Conservation (phyloP, 768 basidiomycete genomes). For the Pleurotus pulmonarius region DNA sequence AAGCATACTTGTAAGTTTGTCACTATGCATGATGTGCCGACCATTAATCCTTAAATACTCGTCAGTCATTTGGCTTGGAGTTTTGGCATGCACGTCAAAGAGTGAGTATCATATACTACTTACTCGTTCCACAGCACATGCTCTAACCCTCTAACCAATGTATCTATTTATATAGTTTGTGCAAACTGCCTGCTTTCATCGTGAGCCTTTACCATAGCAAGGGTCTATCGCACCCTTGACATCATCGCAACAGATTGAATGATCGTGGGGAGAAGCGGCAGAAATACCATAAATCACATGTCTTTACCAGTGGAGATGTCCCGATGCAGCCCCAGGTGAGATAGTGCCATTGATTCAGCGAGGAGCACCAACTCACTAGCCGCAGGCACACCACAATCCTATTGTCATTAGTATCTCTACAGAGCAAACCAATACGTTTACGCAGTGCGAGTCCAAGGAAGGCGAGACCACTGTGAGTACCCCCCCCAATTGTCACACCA, state of each 20-base stretch:
- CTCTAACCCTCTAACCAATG: background rate
- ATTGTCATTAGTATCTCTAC: background rate
- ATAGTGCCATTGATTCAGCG: background rate
- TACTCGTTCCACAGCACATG: background rate
- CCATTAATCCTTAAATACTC: background rate
- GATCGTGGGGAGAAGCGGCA: background rate
- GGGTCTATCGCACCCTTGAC: background rate
- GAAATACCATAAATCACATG: background rate
- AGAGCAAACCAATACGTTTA: no score
- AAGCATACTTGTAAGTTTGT: background rate
- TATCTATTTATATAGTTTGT: background rate
- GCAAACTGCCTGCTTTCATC: background rate
- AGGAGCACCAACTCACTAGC: background rate
- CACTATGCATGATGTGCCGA: background rate
- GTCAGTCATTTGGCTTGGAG: background rate
- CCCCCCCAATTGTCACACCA: background rate
- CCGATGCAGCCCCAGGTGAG: background rate
- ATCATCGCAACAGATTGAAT: background rate
- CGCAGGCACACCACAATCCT: background rate
- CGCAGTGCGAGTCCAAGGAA: background rate
- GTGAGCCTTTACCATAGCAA: background rate
- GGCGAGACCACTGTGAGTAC: background rate
- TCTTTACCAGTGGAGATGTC: background rate
- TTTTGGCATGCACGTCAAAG: background rate
- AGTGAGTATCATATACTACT: no score